Evolutionary conservation across 2,329 filamentous ascomycete genomes (phyloP).

Genomic region (Atkinsonella texensis): DNA sequence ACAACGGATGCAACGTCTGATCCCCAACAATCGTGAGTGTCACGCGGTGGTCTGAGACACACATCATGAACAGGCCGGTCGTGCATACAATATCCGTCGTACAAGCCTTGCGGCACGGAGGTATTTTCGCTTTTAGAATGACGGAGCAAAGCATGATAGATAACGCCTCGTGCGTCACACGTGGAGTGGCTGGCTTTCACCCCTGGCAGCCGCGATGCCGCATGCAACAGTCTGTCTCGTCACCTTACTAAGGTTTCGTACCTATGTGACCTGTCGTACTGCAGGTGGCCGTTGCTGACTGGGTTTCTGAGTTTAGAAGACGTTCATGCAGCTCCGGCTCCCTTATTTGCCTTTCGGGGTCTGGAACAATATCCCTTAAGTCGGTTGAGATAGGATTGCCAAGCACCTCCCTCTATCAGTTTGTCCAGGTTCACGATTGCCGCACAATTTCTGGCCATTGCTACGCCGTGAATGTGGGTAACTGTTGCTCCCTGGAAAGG

Average conservation of each 20-base stretch:
- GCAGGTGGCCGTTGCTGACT: not conserved
- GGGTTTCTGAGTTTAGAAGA: not conserved
- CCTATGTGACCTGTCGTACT: not conserved
- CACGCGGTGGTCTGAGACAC: not conserved
- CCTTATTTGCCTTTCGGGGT: not conserved
- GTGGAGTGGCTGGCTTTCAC: not conserved
- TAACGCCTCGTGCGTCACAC: not conserved
- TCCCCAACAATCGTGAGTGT: not conserved
- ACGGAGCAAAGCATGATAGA: too few species aligned
- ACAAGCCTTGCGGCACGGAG: not conserved
- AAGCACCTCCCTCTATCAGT: too few species aligned
- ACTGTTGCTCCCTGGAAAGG: too few species aligned
- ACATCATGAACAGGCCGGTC: not conserved
- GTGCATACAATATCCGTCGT: not conserved
- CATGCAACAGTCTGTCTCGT: not conserved
- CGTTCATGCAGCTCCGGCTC: not conserved
- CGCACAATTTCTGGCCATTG: too few species aligned
- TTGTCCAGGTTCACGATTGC: too few species aligned
- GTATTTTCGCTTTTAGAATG: too few species aligned
- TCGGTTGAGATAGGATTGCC: not conserved
- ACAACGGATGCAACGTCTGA: not conserved
- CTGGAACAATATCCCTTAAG: not conserved
- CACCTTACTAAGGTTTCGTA: not conserved
- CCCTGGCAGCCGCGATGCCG: not conserved
- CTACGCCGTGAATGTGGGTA: too few species aligned